Evolutionary conservation across 331 rosid genomes (phyloP).

Genomic region (Quercus lobata): DNA sequence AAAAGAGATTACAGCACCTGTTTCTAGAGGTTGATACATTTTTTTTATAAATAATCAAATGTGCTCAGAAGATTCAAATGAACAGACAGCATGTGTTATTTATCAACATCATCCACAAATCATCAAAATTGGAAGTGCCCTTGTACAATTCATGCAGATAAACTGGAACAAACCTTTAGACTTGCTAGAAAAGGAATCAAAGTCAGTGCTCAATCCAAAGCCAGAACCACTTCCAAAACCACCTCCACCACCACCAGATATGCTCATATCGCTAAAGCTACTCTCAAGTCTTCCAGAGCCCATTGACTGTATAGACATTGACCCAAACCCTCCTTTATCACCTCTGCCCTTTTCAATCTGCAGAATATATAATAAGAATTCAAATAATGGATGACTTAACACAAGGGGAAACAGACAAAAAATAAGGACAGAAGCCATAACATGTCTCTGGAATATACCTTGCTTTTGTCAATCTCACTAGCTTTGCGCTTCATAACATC

Average conservation of each 20-base stretch:
- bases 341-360: conserved; percentile 92
- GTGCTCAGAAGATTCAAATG: background rate
- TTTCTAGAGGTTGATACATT: background rate
- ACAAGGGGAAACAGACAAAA: background rate
- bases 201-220: conserved; percentile 62
- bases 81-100: background rate
- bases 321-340: conserved; percentile 90
- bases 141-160: conserved; percentile 8
- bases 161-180: conserved; percentile 61
- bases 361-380: conserved; percentile 20
- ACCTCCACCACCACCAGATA: conserved; percentile 73
- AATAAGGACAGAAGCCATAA: background rate
- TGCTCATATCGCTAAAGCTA: conserved; percentile 68
- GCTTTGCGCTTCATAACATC: conserved; percentile 97
- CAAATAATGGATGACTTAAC: background rate
- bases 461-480: conserved; percentile 98
- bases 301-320: conserved; percentile 69
- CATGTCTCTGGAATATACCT: conserved; percentile 45
- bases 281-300: conserved; percentile 91
- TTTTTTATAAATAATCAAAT: background rate
- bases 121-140: conserved; percentile 11
- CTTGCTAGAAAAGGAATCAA: conserved; percentile 75
- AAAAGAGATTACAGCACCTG: background rate
- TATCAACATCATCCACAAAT: conserved; percentile 13
- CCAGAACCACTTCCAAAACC: conserved; percentile 91